Evolutionary conservation across 371 early-diverging fungal genomes (phyloP).

Genomic region (Quaeritorhiza haematococci): DNA sequence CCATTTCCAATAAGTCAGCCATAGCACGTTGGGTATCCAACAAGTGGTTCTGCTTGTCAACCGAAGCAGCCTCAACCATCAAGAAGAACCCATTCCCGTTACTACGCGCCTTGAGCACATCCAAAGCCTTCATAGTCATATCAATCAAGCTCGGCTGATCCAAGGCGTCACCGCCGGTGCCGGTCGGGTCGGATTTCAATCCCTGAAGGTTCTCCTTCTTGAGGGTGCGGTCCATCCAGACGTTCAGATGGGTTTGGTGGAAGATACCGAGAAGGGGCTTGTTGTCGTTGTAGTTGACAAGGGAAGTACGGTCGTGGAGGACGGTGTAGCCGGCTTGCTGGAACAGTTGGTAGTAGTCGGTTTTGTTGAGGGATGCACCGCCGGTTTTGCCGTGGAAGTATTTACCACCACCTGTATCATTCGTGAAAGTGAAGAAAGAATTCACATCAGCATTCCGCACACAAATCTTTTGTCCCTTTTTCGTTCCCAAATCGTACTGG

Average conservation of each 20-base stretch:
- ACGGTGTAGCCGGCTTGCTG: conserved; percentile 56
- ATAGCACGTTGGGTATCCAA: conserved; percentile 41
- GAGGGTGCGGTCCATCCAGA: conserved; percentile 67
- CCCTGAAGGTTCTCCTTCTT: conserved; percentile 50
- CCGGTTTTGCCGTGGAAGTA: conserved; percentile 47
- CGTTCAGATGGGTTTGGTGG: conserved; percentile 56
- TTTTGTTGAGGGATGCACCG: conserved; percentile 44
- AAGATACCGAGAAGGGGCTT: conserved; percentile 68
- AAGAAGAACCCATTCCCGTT: conserved; percentile 42
- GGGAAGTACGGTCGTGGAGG: conserved; percentile 44
- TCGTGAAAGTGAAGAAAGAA: background rate
- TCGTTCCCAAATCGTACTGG: too few relatives aligned
- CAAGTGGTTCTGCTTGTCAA: conserved; percentile 69
- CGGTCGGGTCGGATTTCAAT: conserved; percentile 40
- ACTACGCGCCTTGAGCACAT: conserved; percentile 47
- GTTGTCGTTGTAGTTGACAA: conserved; percentile 47
- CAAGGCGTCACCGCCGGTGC: conserved; percentile 45
- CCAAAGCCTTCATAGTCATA: conserved; percentile 65
- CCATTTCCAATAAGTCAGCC: too few relatives aligned
- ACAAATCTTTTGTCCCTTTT: background rate
- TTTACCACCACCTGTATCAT: conserved; percentile 54
- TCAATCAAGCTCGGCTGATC: conserved; percentile 64
- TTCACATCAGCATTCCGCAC: background rate
- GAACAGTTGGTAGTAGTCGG: conserved; percentile 52
- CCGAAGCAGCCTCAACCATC: conserved; percentile 71